phyloP scores from a whole-genome alignment of 176 grass and related monocot species.

The Chrysopogon serrulatus region DNA sequence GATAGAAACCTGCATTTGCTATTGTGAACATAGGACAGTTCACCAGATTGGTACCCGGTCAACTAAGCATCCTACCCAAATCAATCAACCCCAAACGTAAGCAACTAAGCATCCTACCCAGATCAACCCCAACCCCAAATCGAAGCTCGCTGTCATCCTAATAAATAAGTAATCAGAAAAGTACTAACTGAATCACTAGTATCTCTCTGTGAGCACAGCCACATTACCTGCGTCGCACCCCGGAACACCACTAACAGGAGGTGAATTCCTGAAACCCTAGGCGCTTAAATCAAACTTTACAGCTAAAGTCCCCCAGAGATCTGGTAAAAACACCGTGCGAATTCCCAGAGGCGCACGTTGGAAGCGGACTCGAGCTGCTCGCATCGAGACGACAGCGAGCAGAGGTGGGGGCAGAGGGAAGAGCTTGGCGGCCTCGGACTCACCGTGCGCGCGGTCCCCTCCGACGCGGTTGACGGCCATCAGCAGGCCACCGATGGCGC shows the following conservation, averaged over 20 bases:
- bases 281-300: neutral
- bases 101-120: neutral
- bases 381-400: neutral
- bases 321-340: neutral
- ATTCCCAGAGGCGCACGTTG: neutral
- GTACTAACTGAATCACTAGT: neutral
- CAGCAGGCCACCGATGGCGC: constrained; percentile 46
- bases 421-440: neutral
- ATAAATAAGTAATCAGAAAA: neutral
- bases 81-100: neutral
- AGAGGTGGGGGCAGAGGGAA: too few species aligned
- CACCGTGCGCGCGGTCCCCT: constrained; percentile 86
- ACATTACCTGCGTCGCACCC: neutral
- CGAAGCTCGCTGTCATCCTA: neutral
- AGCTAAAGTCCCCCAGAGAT: neutral
- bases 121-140: too few species aligned
- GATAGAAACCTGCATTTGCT: neutral
- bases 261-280: neutral
- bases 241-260: neutral
- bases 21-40: neutral
- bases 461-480: constrained; percentile 86
- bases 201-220: neutral
- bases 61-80: neutral
- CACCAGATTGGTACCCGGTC: neutral
- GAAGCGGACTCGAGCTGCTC: neutral